Conservation (phyloP, 441 rosid genomes). For the Populus tomentosa region DNA sequence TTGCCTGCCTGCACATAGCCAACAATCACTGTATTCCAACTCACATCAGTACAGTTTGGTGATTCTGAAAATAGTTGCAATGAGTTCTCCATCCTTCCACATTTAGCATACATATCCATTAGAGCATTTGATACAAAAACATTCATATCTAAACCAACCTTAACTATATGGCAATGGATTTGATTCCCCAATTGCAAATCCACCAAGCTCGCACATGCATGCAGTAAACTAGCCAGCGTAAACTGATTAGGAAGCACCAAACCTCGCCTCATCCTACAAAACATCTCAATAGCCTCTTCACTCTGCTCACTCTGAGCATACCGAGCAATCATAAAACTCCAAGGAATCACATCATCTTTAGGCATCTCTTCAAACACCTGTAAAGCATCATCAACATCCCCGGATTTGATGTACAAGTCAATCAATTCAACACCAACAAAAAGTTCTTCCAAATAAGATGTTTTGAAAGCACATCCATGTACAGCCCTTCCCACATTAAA, state of each 20-base stretch:
- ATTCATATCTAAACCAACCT: conserved; percentile 45
- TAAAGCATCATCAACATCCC: conserved; percentile 38
- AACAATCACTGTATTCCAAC: conserved; percentile 86
- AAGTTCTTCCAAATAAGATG: conserved; percentile 48
- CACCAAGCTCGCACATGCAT: conserved; percentile 61
- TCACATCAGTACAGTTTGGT: conserved; percentile 50
- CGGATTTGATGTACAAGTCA: conserved; percentile 55
- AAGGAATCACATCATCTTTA: conserved; percentile 64
- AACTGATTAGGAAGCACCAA: conserved; percentile 70
- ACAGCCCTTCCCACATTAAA: conserved; percentile 48
- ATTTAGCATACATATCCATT: conserved; percentile 71
- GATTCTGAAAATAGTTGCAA: conserved; percentile 52
- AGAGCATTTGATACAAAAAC: conserved; percentile 68
- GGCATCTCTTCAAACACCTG: conserved; percentile 72
- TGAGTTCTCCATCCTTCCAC: conserved; percentile 59
- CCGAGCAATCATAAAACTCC: conserved; percentile 93
- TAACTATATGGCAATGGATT: conserved; percentile 56
- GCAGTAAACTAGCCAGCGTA: conserved; percentile 67
- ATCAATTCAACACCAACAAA: conserved; percentile 69
- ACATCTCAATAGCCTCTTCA: conserved; percentile 55
- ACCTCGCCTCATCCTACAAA: conserved; percentile 58
- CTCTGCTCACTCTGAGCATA: conserved; percentile 59
- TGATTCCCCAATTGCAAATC: conserved; percentile 55
- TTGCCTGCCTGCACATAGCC: conserved; percentile 57
- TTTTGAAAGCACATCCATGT: conserved; percentile 67